Percentiles rank a stretch among this genome's conserved stretches.
Evolutionary conservation across 371 early-diverging fungal species (phyloP).

Genomic region (Basidiobolus meristosporus): DNA sequence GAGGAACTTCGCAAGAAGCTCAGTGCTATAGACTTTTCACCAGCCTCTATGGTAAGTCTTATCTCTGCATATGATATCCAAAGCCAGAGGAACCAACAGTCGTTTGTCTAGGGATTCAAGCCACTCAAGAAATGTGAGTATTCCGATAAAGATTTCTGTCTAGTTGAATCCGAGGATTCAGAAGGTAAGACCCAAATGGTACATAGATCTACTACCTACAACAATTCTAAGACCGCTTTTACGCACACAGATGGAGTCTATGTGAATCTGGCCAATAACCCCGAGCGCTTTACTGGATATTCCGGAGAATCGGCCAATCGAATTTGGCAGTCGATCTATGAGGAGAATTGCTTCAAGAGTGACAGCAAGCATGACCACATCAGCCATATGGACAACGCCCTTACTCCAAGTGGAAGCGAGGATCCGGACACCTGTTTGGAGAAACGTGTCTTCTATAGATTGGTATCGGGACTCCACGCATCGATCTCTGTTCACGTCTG

Average conservation of each 20-base stretch:
- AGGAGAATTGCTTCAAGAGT: constrained; percentile 88
- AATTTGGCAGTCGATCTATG: constrained; percentile 89
- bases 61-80: neutral
- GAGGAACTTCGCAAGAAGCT: neutral
- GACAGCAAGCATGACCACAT: no score
- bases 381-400: no score
- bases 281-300: constrained; percentile 95
- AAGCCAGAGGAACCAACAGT: neutral
- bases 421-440: constrained; percentile 75
- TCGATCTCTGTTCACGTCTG: constrained; percentile 95
- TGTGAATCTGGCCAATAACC: constrained; percentile 76
- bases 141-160: constrained; percentile 70
- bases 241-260: constrained; percentile 50
- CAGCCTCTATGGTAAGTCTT: neutral
- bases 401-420: neutral
- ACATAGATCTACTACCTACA: neutral
- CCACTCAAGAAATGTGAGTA: constrained; percentile 25
- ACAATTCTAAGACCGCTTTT: neutral
- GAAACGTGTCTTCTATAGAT: constrained; percentile 78
- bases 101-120: neutral
- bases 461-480: constrained; percentile 87
- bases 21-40: neutral
- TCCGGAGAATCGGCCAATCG: constrained; percentile 69
- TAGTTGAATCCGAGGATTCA: constrained; percentile 63
- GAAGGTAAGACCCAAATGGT: constrained; percentile 13